Conservation (phyloP, 768 basidiomycete genomes). For the Serendipita sp. region DNA sequence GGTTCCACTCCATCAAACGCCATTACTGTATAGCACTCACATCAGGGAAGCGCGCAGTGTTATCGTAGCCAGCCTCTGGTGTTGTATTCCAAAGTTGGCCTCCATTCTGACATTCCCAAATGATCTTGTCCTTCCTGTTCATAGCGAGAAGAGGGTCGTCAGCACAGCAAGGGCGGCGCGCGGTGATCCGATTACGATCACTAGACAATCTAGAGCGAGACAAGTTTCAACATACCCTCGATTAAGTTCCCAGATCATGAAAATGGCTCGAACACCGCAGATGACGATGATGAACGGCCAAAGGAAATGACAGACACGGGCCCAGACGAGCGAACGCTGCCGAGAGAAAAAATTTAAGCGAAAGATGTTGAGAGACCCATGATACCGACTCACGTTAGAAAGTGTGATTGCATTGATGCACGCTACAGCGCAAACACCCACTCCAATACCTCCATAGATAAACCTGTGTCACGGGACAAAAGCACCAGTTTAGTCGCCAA, state of each 20-base stretch:
- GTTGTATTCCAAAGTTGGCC: slow-evolving; percentile 42
- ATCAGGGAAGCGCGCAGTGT: slow-evolving; percentile 30
- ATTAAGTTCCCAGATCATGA: slow-evolving; percentile 59
- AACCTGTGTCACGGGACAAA: slow-evolving; percentile 25
- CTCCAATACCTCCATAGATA: slow-evolving; percentile 50
- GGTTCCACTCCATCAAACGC: too few relatives aligned
- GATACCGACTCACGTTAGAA: slow-evolving; percentile 34
- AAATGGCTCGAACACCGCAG: slow-evolving; percentile 42
- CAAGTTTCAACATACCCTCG: slow-evolving; percentile 35
- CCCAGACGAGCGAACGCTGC: slow-evolving; percentile 56
- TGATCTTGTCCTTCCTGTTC: slow-evolving; percentile 44
- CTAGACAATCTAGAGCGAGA: slow-evolving; percentile 11
- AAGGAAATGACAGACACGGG: slow-evolving; percentile 41
- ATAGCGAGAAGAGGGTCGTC: background rate
- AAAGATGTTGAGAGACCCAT: slow-evolving; percentile 9
- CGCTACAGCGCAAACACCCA: slow-evolving; percentile 35
- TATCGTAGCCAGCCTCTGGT: slow-evolving; percentile 25
- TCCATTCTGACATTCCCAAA: slow-evolving; percentile 59
- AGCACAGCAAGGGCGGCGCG: slow-evolving; percentile 3
- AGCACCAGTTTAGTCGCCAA: background rate
- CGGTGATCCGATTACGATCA: slow-evolving; percentile 8
- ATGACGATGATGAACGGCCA: slow-evolving; percentile 60
- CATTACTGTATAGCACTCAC: too few relatives aligned
- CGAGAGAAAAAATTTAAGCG: background rate
- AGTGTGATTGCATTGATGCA: slow-evolving; percentile 41